Evolutionary conservation across 805 yeast genomes (phyloP).

Genomic region (Torulaspora maleeae): DNA sequence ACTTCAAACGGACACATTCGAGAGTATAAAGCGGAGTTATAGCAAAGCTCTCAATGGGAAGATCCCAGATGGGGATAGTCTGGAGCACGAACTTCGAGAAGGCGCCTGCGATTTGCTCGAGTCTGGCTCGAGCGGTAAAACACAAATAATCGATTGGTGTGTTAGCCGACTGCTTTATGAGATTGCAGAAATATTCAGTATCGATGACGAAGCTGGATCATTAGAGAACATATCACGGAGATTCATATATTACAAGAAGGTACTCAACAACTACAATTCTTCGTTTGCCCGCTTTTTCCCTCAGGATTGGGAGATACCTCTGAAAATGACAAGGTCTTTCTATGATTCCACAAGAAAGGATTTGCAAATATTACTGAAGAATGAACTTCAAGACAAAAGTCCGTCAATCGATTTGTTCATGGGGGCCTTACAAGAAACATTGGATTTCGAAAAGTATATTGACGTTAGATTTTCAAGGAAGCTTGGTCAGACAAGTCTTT

Average conservation of each 20-base stretch:
- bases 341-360: slow-evolving; percentile 68
- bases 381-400: slow-evolving; percentile 38
- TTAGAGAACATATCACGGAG: slow-evolving; percentile 81
- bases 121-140: slow-evolving; percentile 49
- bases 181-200: slow-evolving; percentile 65
- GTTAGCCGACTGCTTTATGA: slow-evolving; percentile 66
- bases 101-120: slow-evolving; percentile 76
- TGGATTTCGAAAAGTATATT: slow-evolving; percentile 77
- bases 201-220: slow-evolving; percentile 90
- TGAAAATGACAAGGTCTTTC: slow-evolving; percentile 56
- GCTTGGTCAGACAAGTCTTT: slow-evolving; percentile 43
- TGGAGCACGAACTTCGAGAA: slow-evolving; percentile 34
- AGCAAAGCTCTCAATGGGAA: slow-evolving; percentile 17
- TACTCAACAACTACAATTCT: slow-evolving; percentile 54
- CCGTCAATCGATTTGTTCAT: slow-evolving; percentile 63
- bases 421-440: slow-evolving; percentile 64
- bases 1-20: slow-evolving; percentile 26
- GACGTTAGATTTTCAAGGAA: slow-evolving; percentile 55
- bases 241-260: slow-evolving; percentile 72
- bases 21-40: slow-evolving; percentile 21
- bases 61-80: slow-evolving; percentile 11
- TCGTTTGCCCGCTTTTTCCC: slow-evolving; percentile 59
- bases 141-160: slow-evolving; percentile 68
- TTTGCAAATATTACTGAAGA: slow-evolving; percentile 48
- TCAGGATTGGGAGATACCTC: slow-evolving; percentile 61